phyloP scores from a whole-genome alignment of 2,329 filamentous ascomycete genomes.

The Arthroderma uncinatum region DNA sequence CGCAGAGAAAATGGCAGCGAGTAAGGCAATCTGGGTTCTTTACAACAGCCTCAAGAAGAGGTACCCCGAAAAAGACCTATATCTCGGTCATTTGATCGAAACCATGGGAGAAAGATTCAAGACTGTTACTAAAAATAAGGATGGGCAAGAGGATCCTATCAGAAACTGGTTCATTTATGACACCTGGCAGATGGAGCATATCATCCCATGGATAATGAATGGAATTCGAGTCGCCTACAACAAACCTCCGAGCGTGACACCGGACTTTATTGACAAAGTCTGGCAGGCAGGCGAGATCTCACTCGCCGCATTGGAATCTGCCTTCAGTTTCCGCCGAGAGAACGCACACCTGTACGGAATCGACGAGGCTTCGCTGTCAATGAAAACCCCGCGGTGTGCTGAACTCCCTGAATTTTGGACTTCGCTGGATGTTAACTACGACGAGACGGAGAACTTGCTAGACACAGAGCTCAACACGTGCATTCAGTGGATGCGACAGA shows the following conservation, averaged over 20 bases:
- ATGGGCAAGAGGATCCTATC: constrained; percentile 64
- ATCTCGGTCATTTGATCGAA: constrained; percentile 63
- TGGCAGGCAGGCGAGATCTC: constrained; percentile 68
- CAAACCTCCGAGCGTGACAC: constrained; percentile 44
- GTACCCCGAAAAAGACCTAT: constrained; percentile 52
- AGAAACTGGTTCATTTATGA: constrained; percentile 81
- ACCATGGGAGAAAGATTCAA: constrained; percentile 68
- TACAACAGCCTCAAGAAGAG: constrained; percentile 56
- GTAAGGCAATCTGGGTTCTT: constrained; percentile 64
- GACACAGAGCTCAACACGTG: constrained; percentile 33
- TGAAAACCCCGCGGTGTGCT: constrained; percentile 51
- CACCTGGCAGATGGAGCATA: constrained; percentile 58
- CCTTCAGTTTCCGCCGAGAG: constrained; percentile 58
- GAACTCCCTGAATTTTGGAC: constrained; percentile 78
- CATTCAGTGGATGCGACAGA: constrained; percentile 29
- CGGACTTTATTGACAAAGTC: constrained; percentile 36
- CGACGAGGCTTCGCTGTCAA: constrained; percentile 44
- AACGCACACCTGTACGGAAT: constrained; percentile 59
- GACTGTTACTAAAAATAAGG: constrained; percentile 51
- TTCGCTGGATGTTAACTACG: constrained; percentile 41
- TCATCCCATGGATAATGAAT: constrained; percentile 69
- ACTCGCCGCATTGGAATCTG: constrained; percentile 50
- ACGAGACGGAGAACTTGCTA: constrained; percentile 30
- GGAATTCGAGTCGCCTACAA: constrained; percentile 62
- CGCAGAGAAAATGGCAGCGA: constrained; percentile 80